These are phyloP conservation scores for Medicago truncatula DNA, from an alignment of 306 rosid species.

Conservation along the genomic window DNA sequence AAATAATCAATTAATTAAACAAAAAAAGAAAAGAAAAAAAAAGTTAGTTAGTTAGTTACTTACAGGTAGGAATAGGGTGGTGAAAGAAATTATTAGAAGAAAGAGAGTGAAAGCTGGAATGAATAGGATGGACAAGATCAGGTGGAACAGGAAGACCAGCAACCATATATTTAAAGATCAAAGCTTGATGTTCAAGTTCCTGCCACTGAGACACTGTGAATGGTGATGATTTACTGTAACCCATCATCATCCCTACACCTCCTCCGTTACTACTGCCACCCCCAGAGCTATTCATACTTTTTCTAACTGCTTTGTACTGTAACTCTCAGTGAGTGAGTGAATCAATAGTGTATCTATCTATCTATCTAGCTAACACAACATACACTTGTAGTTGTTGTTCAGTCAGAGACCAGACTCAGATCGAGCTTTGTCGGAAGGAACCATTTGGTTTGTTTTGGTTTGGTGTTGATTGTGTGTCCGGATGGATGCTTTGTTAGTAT, in stretches of 20 bases:
- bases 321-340: neutral
- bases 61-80: conserved; percentile 59
- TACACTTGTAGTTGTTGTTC: neutral
- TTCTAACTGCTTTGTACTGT: neutral
- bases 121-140: conserved; percentile 78
- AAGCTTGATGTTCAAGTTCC: conserved; percentile 83
- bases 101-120: conserved; percentile 59
- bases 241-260: conserved; percentile 43
- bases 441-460: neutral
- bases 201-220: conserved; percentile 84
- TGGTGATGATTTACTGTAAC: conserved; percentile 50
- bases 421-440: conserved; percentile 7
- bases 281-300: conserved; percentile 39
- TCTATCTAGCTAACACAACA: neutral
- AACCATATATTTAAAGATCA: conserved; percentile 77
- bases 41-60: neutral
- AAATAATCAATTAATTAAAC: neutral
- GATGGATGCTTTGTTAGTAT: too few species aligned
- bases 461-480: neutral
- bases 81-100: conserved; percentile 55
- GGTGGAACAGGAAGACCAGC: conserved; percentile 90
- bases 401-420: neutral
- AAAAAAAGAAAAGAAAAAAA: neutral
- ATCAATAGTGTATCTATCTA: neutral
- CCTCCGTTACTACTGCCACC: conserved; percentile 27